Percentiles rank a stretch among this genome's conserved stretches.
These are phyloP conservation scores for Epichloe bromicola DNA, from an alignment of 2,329 filamentous ascomycete genomes.

Conservation along the genomic window DNA sequence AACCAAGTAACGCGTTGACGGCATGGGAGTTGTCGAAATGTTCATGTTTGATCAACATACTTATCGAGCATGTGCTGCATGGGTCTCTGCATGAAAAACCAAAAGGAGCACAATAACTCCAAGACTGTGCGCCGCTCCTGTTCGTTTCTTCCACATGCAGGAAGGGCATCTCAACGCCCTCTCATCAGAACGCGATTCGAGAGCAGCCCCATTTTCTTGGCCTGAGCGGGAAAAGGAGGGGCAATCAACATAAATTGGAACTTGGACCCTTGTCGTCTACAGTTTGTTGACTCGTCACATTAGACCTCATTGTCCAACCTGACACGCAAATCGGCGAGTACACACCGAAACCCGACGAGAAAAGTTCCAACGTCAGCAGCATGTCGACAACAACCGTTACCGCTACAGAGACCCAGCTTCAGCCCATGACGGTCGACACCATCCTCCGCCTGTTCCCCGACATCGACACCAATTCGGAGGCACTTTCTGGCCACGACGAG, in stretches of 20 bases:
- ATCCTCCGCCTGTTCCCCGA: slow-evolving; percentile 85
- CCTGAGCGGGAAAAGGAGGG: not conserved
- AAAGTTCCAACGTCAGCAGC: not conserved
- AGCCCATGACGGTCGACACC: slow-evolving; percentile 69
- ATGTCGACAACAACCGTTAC: slow-evolving; percentile 26
- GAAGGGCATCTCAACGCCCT: not conserved
- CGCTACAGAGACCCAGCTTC: slow-evolving; percentile 30
- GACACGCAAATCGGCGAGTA: not conserved
- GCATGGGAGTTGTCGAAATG: too few species aligned
- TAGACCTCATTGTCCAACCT: not conserved
- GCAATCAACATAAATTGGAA: not conserved
- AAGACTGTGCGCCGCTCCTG: not conserved
- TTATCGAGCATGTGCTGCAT: too few species aligned
- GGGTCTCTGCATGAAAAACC: too few species aligned
- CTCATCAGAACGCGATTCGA: not conserved
- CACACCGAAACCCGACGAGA: not conserved
- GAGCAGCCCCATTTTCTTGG: not conserved
- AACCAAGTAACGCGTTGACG: too few species aligned
- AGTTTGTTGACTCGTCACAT: not conserved
- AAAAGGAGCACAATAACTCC: not conserved
- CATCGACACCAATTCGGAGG: slow-evolving; percentile 55
- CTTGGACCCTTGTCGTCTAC: not conserved
- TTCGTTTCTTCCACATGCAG: not conserved
- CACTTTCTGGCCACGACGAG: slow-evolving; percentile 84
- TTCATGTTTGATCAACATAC: too few species aligned